Evolutionary conservation across 2,329 filamentous ascomycete genomes (phyloP).

Genomic region (Penicillium rolfsii): DNA sequence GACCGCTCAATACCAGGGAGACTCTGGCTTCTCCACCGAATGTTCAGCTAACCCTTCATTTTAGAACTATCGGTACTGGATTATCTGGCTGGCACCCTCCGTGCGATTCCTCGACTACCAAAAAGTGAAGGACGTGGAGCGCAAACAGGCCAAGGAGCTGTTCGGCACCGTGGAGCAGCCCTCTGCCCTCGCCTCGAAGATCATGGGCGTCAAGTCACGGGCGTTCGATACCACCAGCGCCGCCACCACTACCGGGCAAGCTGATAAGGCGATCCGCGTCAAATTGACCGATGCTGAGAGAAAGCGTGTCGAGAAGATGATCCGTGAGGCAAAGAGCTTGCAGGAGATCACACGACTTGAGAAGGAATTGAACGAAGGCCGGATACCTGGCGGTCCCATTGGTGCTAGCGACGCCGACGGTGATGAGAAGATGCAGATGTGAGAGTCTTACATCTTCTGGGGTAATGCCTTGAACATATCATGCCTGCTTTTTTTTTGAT

Average conservation of each 20-base stretch:
- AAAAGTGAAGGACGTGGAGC: constrained; percentile 87
- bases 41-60: constrained; percentile 10
- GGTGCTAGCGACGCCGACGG: constrained; percentile 41
- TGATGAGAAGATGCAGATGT: constrained; percentile 44
- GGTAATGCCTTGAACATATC: constrained; percentile 18
- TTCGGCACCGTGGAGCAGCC: constrained; percentile 81
- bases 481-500: constrained; percentile 13
- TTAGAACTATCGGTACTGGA: constrained; percentile 89
- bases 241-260: constrained; percentile 47
- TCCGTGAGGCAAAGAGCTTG: constrained; percentile 83
- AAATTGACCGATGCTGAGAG: constrained; percentile 88
- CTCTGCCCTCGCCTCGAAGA: constrained; percentile 78
- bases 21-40: neutral
- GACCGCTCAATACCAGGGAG: neutral
- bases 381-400: constrained; percentile 69
- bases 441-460: constrained; percentile 19
- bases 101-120: constrained; percentile 90
- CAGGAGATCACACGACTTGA: constrained; percentile 89
- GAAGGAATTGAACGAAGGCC: constrained; percentile 87
- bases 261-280: constrained; percentile 71
- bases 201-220: constrained; percentile 81
- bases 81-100: constrained; percentile 81
- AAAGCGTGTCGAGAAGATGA: constrained; percentile 80
- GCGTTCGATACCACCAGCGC: constrained; percentile 62
- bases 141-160: constrained; percentile 72